phyloP scores from a whole-genome alignment of 75 land plant genomes.

The Sequoiadendron giganteum region DNA sequence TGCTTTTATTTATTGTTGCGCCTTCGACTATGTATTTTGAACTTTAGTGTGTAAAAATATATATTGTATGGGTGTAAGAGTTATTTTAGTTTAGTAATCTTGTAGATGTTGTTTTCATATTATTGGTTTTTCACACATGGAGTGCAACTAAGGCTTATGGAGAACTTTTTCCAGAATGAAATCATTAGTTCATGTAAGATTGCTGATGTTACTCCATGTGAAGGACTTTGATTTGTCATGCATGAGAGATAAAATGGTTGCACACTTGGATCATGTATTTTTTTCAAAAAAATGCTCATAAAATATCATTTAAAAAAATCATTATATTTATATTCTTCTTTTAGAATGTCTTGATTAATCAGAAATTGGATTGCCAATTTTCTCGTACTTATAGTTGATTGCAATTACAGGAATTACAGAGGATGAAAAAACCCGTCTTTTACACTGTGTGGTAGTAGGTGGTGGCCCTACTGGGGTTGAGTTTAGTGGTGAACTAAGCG shows the following conservation, averaged over 20 bases:
- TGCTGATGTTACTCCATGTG: neutral
- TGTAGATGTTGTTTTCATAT: neutral
- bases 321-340: neutral
- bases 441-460: slow-evolving; percentile 83
- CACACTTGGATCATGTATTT: neutral
- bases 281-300: neutral
- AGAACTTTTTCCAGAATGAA: neutral
- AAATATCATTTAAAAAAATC: neutral
- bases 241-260: neutral
- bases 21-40: too few species aligned
- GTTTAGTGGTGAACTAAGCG: slow-evolving; percentile 84
- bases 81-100: neutral
- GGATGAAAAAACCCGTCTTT: slow-evolving; percentile 60
- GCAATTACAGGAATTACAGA: slow-evolving; percentile 57
- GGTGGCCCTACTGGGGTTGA: slow-evolving; percentile 90
- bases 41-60: neutral
- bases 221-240: neutral
- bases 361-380: neutral
- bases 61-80: neutral
- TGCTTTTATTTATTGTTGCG: too few species aligned
- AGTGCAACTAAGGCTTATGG: neutral
- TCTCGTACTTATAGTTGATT: neutral
- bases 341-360: neutral
- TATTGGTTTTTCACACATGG: neutral
- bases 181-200: neutral